A percentile compares a stretch with the other conserved stretches of the same genome.
Conservation (phyloP, 345 rosid species). For the Cardiospermum halicacabum region DNA sequence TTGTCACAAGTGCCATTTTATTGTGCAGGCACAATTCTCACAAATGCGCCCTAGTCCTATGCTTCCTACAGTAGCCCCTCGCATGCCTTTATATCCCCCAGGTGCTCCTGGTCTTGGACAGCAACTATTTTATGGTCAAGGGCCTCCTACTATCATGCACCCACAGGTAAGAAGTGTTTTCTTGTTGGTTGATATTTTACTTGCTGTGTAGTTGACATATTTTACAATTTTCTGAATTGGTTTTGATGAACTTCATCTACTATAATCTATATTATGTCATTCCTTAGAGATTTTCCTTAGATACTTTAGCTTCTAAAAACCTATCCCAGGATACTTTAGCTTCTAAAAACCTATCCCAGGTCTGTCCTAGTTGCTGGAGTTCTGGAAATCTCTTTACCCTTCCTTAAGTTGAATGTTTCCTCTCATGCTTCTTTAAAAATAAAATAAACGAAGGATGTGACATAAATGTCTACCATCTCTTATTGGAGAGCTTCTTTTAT, state of each 20-base stretch:
- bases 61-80: constrained; percentile 72
- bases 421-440: not conserved
- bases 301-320: not conserved
- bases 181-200: not conserved
- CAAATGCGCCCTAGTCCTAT: constrained; percentile 74
- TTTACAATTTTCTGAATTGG: not conserved
- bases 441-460: no score
- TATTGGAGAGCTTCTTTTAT: no score
- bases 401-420: not conserved
- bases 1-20: not conserved
- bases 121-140: constrained; percentile 81
- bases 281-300: not conserved
- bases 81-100: constrained; percentile 77
- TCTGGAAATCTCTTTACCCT: not conserved
- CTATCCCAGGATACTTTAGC: not conserved
- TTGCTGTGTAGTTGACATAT: not conserved
- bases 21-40: constrained; percentile 75
- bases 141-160: constrained; percentile 73
- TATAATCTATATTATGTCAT: not conserved
- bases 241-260: not conserved
- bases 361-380: not conserved
- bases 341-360: not conserved
- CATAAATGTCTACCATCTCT: no score
- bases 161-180: constrained; percentile 48
- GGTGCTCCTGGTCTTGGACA: constrained; percentile 78